A percentile compares a stretch with the other conserved stretches of the same genome.
These are phyloP conservation scores for Metschnikowia cerradonensis DNA, from an alignment of 805 yeast genomes.

Conservation along the genomic window DNA sequence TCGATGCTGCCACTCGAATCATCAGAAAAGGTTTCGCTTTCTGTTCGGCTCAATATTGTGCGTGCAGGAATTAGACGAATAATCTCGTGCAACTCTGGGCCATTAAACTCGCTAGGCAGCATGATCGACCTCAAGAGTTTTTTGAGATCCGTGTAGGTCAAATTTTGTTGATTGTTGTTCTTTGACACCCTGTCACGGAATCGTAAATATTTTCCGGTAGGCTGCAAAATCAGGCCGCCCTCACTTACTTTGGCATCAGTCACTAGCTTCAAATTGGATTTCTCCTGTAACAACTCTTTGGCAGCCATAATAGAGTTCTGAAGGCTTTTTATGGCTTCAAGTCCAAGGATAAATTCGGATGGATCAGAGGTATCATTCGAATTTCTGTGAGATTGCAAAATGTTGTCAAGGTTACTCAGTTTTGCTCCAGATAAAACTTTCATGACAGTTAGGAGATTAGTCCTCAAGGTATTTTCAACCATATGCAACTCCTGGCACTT, in stretches of 20 bases:
- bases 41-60: conserved; percentile 12
- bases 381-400: not conserved
- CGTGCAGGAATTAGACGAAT: conserved; percentile 14
- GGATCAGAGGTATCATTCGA: not conserved
- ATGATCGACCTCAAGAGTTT: conserved; percentile 6
- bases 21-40: conserved; percentile 16
- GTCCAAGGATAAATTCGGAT: not conserved
- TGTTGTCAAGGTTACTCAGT: not conserved
- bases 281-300: not conserved
- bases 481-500: conserved; percentile 5
- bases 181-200: conserved; percentile 9
- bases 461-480: conserved; percentile 2
- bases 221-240: conserved; percentile 2
- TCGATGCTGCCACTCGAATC: conserved; percentile 19
- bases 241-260: conserved; percentile 6
- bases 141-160: conserved; percentile 14
- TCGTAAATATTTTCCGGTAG: conserved; percentile 9
- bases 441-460: not conserved
- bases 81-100: conserved; percentile 9
- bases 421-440: not conserved
- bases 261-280: conserved; percentile 6
- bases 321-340: not conserved
- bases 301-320: not conserved
- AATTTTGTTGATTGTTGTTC: conserved; percentile 12
- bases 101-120: conserved; percentile 1